A percentile compares a stretch with the other conserved stretches of the same genome.
These are phyloP conservation scores for Pleurotus cornucopiae DNA, from an alignment of 768 basidiomycete genomes.

Conservation along the genomic window DNA sequence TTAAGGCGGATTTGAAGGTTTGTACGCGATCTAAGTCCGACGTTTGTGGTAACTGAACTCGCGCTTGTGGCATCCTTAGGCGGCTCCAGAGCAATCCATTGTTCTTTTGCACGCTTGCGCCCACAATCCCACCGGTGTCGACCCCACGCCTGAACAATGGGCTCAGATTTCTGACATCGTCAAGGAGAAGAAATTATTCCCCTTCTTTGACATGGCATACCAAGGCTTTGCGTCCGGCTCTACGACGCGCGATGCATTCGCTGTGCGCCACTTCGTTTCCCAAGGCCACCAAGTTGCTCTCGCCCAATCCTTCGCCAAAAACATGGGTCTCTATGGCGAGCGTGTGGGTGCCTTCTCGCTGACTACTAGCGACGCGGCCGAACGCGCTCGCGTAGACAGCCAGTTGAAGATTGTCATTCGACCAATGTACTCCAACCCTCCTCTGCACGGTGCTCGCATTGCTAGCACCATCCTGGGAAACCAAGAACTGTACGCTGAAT, in stretches of 20 bases:
- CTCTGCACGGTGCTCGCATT: constrained; percentile 83
- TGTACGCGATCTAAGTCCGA: not conserved
- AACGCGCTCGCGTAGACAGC: constrained; percentile 84
- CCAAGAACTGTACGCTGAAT: constrained; percentile 72
- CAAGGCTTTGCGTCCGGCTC: constrained; percentile 97
- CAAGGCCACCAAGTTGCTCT: constrained; percentile 89
- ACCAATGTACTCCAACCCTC: constrained; percentile 98
- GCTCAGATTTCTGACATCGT: constrained; percentile 81
- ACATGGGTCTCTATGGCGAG: constrained; percentile 98
- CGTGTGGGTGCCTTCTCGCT: constrained; percentile 97
- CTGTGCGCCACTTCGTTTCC: constrained; percentile 89
- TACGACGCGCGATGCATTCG: constrained; percentile 87
- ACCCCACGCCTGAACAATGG: constrained; percentile 94
- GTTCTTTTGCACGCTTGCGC: constrained; percentile 96
- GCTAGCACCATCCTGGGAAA: constrained; percentile 81
- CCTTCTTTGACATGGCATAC: constrained; percentile 99
- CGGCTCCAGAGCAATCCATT: constrained; percentile 73
- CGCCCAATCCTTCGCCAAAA: constrained; percentile 97
- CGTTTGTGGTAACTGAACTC: constrained; percentile 2
- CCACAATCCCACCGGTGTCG: constrained; percentile 98
- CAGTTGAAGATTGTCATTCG: constrained; percentile 95
- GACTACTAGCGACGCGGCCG: constrained; percentile 60
- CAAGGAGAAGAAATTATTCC: constrained; percentile 88
- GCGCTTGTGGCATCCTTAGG: constrained; percentile 28
- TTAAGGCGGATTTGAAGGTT: constrained; percentile 84